Percentiles rank a stretch among this genome's conserved stretches.
Evolutionary conservation across 768 basidiomycete genomes (phyloP).

Genomic region (Solioccasus polychromus): DNA sequence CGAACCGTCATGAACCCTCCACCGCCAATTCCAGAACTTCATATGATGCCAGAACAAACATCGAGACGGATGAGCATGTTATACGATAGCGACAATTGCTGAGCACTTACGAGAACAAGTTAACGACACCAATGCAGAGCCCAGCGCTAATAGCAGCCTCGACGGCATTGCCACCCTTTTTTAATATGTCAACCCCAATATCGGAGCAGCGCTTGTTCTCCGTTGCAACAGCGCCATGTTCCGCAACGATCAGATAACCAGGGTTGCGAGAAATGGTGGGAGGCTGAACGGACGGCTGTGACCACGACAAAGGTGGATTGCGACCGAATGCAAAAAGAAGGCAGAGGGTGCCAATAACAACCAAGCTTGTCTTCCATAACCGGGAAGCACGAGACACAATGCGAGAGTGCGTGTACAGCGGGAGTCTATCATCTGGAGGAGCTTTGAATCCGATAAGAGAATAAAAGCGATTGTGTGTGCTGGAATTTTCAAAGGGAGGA

Average conservation of each 20-base stretch:
- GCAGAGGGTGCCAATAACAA: conserved; percentile 10
- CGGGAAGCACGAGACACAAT: background rate
- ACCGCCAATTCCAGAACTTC: conserved; percentile 80
- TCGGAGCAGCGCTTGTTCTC: conserved; percentile 86
- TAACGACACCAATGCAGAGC: conserved; percentile 78
- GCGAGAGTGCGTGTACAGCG: conserved; percentile 20
- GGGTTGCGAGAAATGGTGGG: conserved; percentile 45
- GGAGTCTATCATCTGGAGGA: conserved; percentile 12
- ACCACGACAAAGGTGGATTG: background rate
- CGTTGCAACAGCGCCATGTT: conserved; percentile 82
- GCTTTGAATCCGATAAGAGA: background rate
- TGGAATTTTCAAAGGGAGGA: background rate
- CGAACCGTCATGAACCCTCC: conserved; percentile 87
- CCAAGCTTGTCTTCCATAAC: conserved; percentile 12
- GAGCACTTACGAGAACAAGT: conserved; percentile 78
- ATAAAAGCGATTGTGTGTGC: background rate
- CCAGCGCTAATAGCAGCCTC: conserved; percentile 82
- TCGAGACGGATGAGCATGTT: no score
- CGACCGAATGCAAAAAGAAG: conserved; percentile 9
- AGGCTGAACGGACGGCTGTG: background rate
- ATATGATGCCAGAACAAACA: background rate
- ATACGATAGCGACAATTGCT: no score
- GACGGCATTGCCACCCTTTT: conserved; percentile 86
- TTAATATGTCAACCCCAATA: conserved; percentile 74
- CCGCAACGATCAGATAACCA: conserved; percentile 57